Evolutionary conservation across 805 yeast species (phyloP), one percentile per base, ranked within the genome.

Genomic region (Saturnispora saitoi): DNA sequence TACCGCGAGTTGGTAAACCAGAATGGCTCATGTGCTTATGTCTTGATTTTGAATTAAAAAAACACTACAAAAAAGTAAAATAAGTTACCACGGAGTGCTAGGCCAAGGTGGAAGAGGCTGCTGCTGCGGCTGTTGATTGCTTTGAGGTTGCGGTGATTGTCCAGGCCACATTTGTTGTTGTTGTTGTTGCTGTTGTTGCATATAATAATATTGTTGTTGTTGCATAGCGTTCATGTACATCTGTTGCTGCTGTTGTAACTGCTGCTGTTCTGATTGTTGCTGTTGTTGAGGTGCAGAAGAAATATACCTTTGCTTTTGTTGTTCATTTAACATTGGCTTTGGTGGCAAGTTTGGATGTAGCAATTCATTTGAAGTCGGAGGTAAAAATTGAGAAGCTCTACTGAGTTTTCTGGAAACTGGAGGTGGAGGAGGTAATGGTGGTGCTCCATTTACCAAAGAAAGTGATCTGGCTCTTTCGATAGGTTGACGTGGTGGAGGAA

Each of bases 391-490:
- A 54, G 57, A 9, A 51, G 64, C 51, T 4, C 59, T 53, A 2
- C 64, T 59, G n/a, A 47, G 43, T 43, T 60, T 61, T 36, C 64
- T 52, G 1, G 62, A 51, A 32, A 60, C 52, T 5, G 66, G 65
- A n/a, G 64, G 64, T 7, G 63, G 65, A 14, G 65, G 65, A 6
- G 63, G 62, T 3, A 63, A 53, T 24, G 56, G 48, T 5, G 56
- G 32, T 2, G 58, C 54, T 1, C 47, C 20, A 2, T 22, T 26
- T 57, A 55, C 29, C 57, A 56, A 3, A 56, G 56, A 6, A 56
- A 49, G 38, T 46, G 44, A n/a, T 45, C 8, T 4, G 53, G 53
- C 32, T 4, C 56, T 39, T 7, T 39, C 32, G 57, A 37, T 37
- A 63, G 54, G 14, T 34, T 34, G 38, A 17, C 38, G 38, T 40